Base-by-base conservation (phyloP, 768 basidiomycete species). In the Bullera alba region DNA sequence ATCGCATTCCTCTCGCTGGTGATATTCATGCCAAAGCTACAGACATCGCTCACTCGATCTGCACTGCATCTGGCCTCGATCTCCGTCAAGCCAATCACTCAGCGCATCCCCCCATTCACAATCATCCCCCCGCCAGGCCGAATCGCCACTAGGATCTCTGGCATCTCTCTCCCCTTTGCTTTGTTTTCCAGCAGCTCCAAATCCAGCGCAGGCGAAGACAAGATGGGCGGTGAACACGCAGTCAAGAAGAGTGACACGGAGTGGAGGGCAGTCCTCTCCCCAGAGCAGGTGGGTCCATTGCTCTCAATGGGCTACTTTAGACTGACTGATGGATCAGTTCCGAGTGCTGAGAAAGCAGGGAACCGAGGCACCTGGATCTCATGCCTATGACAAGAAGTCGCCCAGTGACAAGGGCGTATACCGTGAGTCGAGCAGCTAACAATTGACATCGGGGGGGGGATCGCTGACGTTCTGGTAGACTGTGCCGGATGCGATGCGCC, bases 401-500 rank as follows among this genome's bases (percentile, higher is more conserved):
- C 6, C 4, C 16, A 47, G 70, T 21, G 80, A 76, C 2, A 65
- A 79, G 25, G 91, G 91, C 7, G 77, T 83, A 0, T 93, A 91
- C 67, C 61, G 71, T 70, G 50, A 51, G 71, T 56, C 25, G 2
- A n/a, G n/a, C n/a, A n/a, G n/a, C n/a, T n/a, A n/a, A n/a, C n/a
- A n/a, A n/a, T n/a, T n/a, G n/a, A n/a, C n/a, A n/a, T 28, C 1
- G 10, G 39, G 28, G 4, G 5, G 23, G 21, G 43, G 28, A 27
- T 38, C 17, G 38, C 50, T 48, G 23, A 42, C 23, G n/a, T n/a
- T n/a, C n/a, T 1, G 19, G 3, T 21, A 72, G 70, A 74, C 37
- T 92, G 90, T 65, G 84, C 81, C 7, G 91, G 80, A 6, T 93
- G 90, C 71, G 78, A 77, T 29, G 81, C 87, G 2, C 84, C 89